Conservation (phyloP, 768 basidiomycete species). For the Crucibulum laeve region DNA sequence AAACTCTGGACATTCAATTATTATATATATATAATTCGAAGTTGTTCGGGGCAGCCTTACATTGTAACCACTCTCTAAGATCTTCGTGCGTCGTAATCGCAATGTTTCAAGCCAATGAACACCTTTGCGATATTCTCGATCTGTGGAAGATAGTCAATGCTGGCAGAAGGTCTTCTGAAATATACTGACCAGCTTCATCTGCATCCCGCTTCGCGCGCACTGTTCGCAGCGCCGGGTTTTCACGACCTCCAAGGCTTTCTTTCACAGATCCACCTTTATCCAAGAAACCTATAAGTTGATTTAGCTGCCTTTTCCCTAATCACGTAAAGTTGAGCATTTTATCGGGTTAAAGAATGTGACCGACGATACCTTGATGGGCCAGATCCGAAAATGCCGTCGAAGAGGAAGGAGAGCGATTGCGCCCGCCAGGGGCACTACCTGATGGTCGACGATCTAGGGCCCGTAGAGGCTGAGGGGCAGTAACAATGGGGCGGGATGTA, state of each 20-base stretch:
- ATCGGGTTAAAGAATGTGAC: not conserved
- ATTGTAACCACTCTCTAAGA: conserved; percentile 75
- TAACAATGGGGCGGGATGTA: conserved; percentile 49
- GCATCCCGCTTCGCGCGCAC: conserved; percentile 86
- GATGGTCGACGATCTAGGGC: conserved; percentile 76
- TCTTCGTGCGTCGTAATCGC: conserved; percentile 76
- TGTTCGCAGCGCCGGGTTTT: conserved; percentile 65
- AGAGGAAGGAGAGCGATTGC: conserved; percentile 78
- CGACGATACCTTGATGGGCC: conserved; percentile 77
- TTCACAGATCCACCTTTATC: conserved; percentile 70
- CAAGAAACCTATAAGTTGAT: conserved; percentile 80
- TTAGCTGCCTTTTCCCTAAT: conserved; percentile 79
- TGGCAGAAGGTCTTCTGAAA: not conserved
- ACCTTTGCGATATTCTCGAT: conserved; percentile 86
- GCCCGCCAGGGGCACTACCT: conserved; percentile 42
- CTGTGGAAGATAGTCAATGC: conserved; percentile 28
- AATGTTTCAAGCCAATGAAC: conserved; percentile 94
- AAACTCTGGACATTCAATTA: conserved; percentile 51
- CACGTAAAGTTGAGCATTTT: conserved; percentile 4
- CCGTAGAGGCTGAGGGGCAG: conserved; percentile 69
- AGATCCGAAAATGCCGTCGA: conserved; percentile 82
- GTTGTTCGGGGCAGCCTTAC: conserved; percentile 30
- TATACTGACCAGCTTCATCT: conserved; percentile 75
- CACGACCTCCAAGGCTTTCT: conserved; percentile 54
- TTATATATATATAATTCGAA: not conserved